These are phyloP conservation scores for Parathielavia hyrcaniae DNA, from an alignment of 495 filamentous ascomycete genomes.

Conservation along the genomic window DNA sequence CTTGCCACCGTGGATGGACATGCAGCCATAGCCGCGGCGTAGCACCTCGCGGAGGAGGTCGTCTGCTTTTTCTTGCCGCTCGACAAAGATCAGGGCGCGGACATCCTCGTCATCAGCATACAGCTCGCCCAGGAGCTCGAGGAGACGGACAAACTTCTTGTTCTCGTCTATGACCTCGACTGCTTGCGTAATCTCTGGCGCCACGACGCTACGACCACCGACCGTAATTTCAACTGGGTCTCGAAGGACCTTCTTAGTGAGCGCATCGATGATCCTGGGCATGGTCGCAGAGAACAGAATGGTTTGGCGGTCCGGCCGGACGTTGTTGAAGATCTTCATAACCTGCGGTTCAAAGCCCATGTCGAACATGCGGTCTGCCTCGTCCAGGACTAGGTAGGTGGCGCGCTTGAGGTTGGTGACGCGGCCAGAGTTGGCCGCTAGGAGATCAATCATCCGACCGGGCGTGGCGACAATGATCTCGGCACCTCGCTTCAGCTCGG, in stretches of 20 bases:
- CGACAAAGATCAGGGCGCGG: constrained; percentile 85
- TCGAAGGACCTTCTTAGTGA: constrained; percentile 81
- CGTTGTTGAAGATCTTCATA: constrained; percentile 88
- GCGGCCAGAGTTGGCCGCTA: constrained; percentile 85
- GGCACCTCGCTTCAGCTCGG: constrained; percentile 87
- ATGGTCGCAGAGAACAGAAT: constrained; percentile 96
- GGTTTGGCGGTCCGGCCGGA: constrained; percentile 86
- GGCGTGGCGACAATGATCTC: constrained; percentile 95
- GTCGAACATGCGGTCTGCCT: constrained; percentile 99
- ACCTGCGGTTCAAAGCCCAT: constrained; percentile 99
- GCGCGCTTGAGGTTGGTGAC: constrained; percentile 86
- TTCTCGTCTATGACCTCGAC: constrained; percentile 82
- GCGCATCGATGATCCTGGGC: constrained; percentile 84
- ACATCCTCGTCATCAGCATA: constrained; percentile 85
- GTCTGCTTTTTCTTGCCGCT: constrained; percentile 91
- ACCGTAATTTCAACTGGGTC: constrained; percentile 88
- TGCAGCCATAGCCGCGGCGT: constrained; percentile 85
- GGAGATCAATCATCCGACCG: constrained; percentile 92
- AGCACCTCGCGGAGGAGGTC: constrained; percentile 73
- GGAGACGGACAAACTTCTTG: constrained; percentile 74
- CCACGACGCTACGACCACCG: constrained; percentile 84
- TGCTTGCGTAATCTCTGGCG: constrained; percentile 89
- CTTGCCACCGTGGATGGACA: constrained; percentile 94
- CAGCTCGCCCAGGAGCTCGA: constrained; percentile 81
- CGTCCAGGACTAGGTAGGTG: constrained; percentile 90